Evolutionary conservation across 2,329 filamentous ascomycete genomes (phyloP), one percentile per base, ranked within the genome.

Genomic region (Aspergillus brasiliensis): DNA sequence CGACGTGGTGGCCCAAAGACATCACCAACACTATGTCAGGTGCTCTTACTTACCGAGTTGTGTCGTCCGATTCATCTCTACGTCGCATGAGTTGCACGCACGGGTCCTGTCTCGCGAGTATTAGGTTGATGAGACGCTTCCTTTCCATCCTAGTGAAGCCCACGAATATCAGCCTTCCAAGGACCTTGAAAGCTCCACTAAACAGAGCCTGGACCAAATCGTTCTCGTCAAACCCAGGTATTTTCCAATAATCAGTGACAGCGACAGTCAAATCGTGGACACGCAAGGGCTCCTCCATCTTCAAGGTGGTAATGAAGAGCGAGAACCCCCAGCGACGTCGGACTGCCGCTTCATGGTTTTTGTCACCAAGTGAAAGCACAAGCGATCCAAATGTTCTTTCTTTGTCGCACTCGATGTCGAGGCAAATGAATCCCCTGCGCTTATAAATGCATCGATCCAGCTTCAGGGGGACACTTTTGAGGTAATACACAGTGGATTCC

Each of bases 221-320:
- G n/a, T 21, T 53, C 51, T 66, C 64, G 10, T 66, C 42, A 25
- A 66, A 67, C 2, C 59, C 59, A 11, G 53, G n/a, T 3, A 59
- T 44, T 8, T 62, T 67, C 65, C 64, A 67, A 13, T 65, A 61
- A 2, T 65, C 44, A 17, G 51, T 62, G n/a, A 54, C 62, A 15
- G 65, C 58, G 28, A 67, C 40, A 7, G 57, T 61, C 51, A 66
- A 31, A 6, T 53, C 57, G 54, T 62, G 58, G 8, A 62, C 31
- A 28, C 40, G 53, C 31, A 66, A 46, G 5, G 62, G 61, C 25
- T 49, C 58, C 15, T 51, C 34, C 47, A 52, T 56, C 42, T 34
- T 52, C 59, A 65, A 44, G 5, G 56, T 56, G 21, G 56, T 57
- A 46, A 63, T 62, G 42, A 65, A 65, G 8, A 61, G 53, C 6